Evolutionary conservation across 1,284 basidiomycete species (phyloP).

Genomic region (Ceratobasidium sp.): DNA sequence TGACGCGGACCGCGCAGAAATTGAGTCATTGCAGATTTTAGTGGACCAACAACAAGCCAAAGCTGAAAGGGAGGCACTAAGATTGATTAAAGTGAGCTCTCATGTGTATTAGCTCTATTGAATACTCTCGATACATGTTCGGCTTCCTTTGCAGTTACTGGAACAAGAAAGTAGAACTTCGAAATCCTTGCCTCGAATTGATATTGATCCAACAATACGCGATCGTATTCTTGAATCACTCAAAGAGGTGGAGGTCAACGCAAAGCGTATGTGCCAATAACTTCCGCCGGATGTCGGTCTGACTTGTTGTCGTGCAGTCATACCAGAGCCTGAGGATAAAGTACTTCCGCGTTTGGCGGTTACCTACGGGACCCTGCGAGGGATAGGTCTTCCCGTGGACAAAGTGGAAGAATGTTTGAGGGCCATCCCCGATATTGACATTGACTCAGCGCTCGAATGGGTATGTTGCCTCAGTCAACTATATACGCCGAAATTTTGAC

Average conservation of each 20-base stretch:
- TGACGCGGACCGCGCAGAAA: slow-evolving; percentile 35
- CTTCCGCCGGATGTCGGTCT: slow-evolving; percentile 1
- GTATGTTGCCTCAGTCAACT: slow-evolving; percentile 63
- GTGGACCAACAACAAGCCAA: slow-evolving; percentile 89
- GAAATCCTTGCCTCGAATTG: slow-evolving; percentile 73
- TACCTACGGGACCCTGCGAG: slow-evolving; percentile 85
- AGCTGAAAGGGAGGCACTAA: slow-evolving; percentile 87
- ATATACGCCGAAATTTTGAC: slow-evolving; percentile 7
- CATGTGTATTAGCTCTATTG: not conserved
- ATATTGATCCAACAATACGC: slow-evolving; percentile 71
- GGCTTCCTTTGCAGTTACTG: slow-evolving; percentile 70
- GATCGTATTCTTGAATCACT: slow-evolving; percentile 73
- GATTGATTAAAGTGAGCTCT: slow-evolving; percentile 69
- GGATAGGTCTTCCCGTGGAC: slow-evolving; percentile 83
- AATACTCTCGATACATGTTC: slow-evolving; percentile 30
- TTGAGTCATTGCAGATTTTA: slow-evolving; percentile 67
- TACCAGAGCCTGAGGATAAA: slow-evolving; percentile 73
- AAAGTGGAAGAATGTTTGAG: slow-evolving; percentile 78
- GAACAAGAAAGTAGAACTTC: slow-evolving; percentile 87
- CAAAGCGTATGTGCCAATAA: slow-evolving; percentile 55
- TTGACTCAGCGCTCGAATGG: slow-evolving; percentile 95
- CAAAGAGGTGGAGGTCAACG: slow-evolving; percentile 56
- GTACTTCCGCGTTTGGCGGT: slow-evolving; percentile 77
- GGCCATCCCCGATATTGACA: slow-evolving; percentile 74
- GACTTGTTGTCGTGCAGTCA: slow-evolving; percentile 2